These are phyloP conservation scores for Pestalotiopsis sp. DNA, from an alignment of 2,329 filamentous ascomycete species.

Conservation along the genomic window DNA sequence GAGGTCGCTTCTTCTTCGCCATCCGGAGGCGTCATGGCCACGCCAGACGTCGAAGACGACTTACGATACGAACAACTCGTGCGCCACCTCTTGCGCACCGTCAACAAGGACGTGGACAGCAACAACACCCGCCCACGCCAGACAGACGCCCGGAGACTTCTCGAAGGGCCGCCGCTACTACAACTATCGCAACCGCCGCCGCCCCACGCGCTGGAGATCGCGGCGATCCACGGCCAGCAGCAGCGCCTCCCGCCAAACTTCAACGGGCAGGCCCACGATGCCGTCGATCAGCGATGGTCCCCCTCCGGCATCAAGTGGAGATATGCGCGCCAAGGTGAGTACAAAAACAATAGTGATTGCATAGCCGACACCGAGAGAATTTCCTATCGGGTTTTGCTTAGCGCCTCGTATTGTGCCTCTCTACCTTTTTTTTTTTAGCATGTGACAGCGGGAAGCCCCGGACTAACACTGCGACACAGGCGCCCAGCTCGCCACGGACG, in stretches of 20 bases:
- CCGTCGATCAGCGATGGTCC: conserved; percentile 12
- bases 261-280: conserved; percentile 6
- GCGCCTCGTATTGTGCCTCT: background rate
- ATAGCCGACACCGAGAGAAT: background rate
- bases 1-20: background rate
- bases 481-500: conserved; percentile 13
- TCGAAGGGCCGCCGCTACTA: background rate
- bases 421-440: background rate
- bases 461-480: conserved; percentile 13
- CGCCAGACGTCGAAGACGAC: background rate
- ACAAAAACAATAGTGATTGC: background rate
- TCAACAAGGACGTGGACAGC: background rate
- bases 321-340: conserved; percentile 19
- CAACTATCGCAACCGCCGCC: background rate
- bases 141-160: background rate
- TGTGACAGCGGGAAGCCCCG: background rate
- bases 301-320: conserved; percentile 18
- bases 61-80: conserved; percentile 1
- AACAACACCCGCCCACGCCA: background rate
- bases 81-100: background rate
- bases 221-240: background rate
- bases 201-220: background rate
- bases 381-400: background rate
- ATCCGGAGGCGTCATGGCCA: background rate
- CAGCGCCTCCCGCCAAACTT: conserved; percentile 7